Base-by-base conservation (phyloP, 805 yeast species). In the Ogataea corticis region DNA sequence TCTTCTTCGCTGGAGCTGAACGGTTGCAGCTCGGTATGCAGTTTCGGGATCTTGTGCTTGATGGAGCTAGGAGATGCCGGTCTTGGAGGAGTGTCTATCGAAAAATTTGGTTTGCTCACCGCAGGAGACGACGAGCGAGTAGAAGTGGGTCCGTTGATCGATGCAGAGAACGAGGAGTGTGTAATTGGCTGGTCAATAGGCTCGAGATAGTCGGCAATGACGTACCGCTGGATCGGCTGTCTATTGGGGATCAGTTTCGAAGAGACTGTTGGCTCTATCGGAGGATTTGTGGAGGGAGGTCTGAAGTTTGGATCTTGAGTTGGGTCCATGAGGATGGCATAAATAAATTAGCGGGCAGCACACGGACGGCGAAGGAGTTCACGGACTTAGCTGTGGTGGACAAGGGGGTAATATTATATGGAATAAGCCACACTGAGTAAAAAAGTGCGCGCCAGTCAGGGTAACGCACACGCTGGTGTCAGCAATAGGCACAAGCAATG, bases 301-400 rank as follows among this genome's bases (percentile, higher is more conserved):
- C 83, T 80, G 65, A 89, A 91, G 64, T 89, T 82, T 15, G 96
- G 96, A 54, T 90, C 97, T 66, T 84, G 80, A 3, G 92, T 85
- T 17, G 98, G 98, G 63, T 91, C 98, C 98, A 90, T 90, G 31
- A 21, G 25, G 33, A 28, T 13, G 7, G 27, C 12, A 18, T 33
- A 9, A 14, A 37, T 27, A 27, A 5, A 37, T 5, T 11, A 10
- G 31, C 14, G 15, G 16, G 15, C 27, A 19, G 31, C 14, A 7
- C 6, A 13, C 13, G 31, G 13, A 28, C 28, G 14, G 14, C 12
- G 23, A 28, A 13, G 14, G 9, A 9, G 18, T 18, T 11, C 12
- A 33, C 35, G 35, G 19, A 11, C 5, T n/a, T 33, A 16, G 12
- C 23, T 16, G 23, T 12, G 35, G 18, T 18, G 16, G 5, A 12